These are phyloP conservation scores for Rhizopus arrhizus DNA, from an alignment of 371 early-diverging fungal genomes.

Conservation along the genomic window DNA sequence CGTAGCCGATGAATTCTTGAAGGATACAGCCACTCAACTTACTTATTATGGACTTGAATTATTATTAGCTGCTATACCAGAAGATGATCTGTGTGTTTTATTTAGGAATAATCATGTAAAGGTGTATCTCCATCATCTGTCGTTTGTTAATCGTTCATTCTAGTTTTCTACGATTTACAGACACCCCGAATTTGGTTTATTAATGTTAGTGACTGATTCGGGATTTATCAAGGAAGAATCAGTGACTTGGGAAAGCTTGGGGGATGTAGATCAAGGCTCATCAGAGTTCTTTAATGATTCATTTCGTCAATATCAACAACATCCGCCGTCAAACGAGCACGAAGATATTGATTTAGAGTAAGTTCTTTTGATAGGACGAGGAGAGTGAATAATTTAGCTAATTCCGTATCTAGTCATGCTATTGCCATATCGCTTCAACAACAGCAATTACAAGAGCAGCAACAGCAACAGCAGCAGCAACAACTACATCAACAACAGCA, in stretches of 20 bases:
- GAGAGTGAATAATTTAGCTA: not conserved
- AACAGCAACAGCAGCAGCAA: not conserved
- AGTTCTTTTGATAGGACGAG: constrained; percentile 8
- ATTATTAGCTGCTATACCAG: constrained; percentile 65
- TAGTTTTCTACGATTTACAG: constrained; percentile 83
- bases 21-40: constrained; percentile 79
- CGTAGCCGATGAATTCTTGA: constrained; percentile 67
- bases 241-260: constrained; percentile 78
- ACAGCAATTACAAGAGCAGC: not conserved
- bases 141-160: not conserved
- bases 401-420: constrained; percentile 10
- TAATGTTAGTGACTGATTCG: constrained; percentile 86
- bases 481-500: not conserved
- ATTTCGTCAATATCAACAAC: constrained; percentile 45
- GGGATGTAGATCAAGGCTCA: constrained; percentile 67
- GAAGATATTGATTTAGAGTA: constrained; percentile 36
- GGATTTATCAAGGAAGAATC: constrained; percentile 68
- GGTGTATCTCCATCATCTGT: not conserved
- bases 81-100: constrained; percentile 68
- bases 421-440: constrained; percentile 23
- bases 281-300: constrained; percentile 68
- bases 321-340: constrained; percentile 34
- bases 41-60: constrained; percentile 77
- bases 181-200: constrained; percentile 64
- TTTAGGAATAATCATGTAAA: constrained; percentile 92